Base-by-base conservation (phyloP, 2,329 filamentous ascomycete genomes). In the Pseudocercospora eumusae region DNA sequence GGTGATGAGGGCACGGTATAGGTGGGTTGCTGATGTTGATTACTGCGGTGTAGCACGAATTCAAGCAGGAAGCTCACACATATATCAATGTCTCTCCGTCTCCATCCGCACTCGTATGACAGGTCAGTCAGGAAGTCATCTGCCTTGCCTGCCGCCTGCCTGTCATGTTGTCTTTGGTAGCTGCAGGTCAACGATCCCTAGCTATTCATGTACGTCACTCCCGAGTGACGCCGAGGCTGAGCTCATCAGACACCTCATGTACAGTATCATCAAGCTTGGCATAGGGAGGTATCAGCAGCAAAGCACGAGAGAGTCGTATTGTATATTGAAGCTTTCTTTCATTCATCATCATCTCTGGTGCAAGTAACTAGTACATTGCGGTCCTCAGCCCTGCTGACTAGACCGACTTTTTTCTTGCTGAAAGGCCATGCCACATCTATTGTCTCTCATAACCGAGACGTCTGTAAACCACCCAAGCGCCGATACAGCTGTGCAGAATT, bases 331-430 rank as follows among this genome's bases (percentile, higher is more conserved):
- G 3, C 10, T 28, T 40, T 20, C 10, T 28, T 40, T 52, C 47
- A 53, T 53, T 63, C 50, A 47, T 54, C 28, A 18, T 54, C 50
- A 47, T 45, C 56, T 56, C 60, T 57, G 56, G 40, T 56, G 49
- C 28, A 40, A 23, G 42, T 59, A 45, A 40, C 25, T 53, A 44
- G 33, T 45, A 27, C 40, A 55, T 44, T 45, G 23, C 52, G 47
- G 60, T 31, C 47, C 23, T 59, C 60, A 63, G 60, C 58, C 58
- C 60, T 15, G 58, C 60, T 59, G 56, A 63, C 44, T 23, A 20
- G 28, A 54, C 52, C 52, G 44, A 47, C 56, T 55, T 59, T 63
- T 27, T 44, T 63, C 21, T 50, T 52, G 56, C 60, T 63, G 28
- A 56, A 52, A 56, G 53, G 44, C 33, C 47, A 62, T 62, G 55